These are phyloP conservation scores for Ceratocystiopsis sp. DNA, from an alignment of 2,329 filamentous ascomycete species.

Conservation along the genomic window DNA sequence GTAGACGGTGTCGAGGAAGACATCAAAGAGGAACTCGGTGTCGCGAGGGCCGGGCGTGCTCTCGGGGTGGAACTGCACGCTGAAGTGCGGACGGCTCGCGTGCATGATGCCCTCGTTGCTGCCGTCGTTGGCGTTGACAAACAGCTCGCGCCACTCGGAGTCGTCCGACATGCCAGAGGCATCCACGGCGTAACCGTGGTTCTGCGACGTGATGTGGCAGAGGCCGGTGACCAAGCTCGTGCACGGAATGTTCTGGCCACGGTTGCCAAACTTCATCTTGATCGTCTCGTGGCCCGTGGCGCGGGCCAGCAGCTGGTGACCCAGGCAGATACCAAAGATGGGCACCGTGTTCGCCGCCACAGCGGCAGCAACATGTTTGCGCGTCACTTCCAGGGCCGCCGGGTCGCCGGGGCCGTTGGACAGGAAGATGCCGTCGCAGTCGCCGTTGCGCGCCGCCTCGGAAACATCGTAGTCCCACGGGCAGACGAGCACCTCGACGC, in stretches of 20 bases:
- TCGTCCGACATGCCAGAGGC: slow-evolving; percentile 53
- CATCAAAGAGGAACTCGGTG: slow-evolving; percentile 92
- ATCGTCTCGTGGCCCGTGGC: slow-evolving; percentile 69
- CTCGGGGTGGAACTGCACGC: slow-evolving; percentile 98
- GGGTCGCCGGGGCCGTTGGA: slow-evolving; percentile 97
- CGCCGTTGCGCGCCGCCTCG: slow-evolving; percentile 52
- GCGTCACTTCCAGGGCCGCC: slow-evolving; percentile 62
- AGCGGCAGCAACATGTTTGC: slow-evolving; percentile 60
- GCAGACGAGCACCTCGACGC: slow-evolving; percentile 84
- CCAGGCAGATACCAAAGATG: slow-evolving; percentile 91
- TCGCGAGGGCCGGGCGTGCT: slow-evolving; percentile 90
- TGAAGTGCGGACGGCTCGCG: slow-evolving; percentile 74
- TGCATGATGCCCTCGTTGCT: slow-evolving; percentile 98
- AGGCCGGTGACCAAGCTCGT: slow-evolving; percentile 89
- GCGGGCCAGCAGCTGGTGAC: slow-evolving; percentile 81
- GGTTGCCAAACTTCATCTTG: slow-evolving; percentile 99
- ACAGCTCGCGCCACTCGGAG: slow-evolving; percentile 65
- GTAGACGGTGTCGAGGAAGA: slow-evolving; percentile 77
- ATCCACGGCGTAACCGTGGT: slow-evolving; percentile 92
- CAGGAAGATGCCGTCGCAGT: slow-evolving; percentile 93
- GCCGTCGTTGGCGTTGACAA: slow-evolving; percentile 94
- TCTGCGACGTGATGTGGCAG: slow-evolving; percentile 98
- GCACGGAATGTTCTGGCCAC: slow-evolving; percentile 95
- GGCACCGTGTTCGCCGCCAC: slow-evolving; percentile 67
- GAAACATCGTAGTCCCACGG: slow-evolving; percentile 94